Conservation (phyloP, 2,329 filamentous ascomycete species). For the Apiospora pterosperma region DNA sequence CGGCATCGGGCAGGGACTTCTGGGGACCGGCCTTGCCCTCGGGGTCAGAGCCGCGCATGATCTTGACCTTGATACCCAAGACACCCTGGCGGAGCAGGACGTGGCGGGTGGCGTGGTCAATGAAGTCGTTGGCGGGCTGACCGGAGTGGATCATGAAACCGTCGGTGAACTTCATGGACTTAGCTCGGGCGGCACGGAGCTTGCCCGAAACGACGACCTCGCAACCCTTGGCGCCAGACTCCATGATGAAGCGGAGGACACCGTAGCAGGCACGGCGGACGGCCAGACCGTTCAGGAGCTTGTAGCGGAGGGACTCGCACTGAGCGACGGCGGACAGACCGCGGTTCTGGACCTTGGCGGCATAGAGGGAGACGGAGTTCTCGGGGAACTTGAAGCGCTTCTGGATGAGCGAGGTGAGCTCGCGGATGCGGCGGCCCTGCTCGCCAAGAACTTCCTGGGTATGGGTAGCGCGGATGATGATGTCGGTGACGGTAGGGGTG, state of each 20-base stretch:
- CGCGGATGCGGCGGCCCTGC: conserved; percentile 99
- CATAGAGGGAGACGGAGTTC: conserved; percentile 99
- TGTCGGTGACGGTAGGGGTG: conserved; percentile 99
- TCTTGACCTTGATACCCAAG: conserved; percentile 99
- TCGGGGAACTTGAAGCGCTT: conserved; percentile 99
- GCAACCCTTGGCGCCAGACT: conserved; percentile 98
- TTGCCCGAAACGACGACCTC: conserved; percentile 99
- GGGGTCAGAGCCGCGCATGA: conserved; percentile 99
- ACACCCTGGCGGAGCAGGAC: conserved; percentile 99
- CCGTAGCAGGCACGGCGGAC: conserved; percentile 99
- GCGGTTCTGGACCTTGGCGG: conserved; percentile 99
- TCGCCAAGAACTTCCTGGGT: conserved; percentile 99
- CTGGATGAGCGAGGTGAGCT: conserved; percentile 99
- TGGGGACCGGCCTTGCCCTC: conserved; percentile 98
- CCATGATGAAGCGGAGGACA: conserved; percentile 99
- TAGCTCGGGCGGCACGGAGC: conserved; percentile 97
- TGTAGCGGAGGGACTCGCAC: conserved; percentile 99
- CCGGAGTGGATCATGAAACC: conserved; percentile 99
- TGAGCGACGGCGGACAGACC: conserved; percentile 99
- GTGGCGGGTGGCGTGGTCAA: conserved; percentile 97
- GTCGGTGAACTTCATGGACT: conserved; percentile 99
- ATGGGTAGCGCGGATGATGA: conserved; percentile 99
- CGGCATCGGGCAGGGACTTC: conserved; percentile 96
- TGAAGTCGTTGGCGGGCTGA: conserved; percentile 99
- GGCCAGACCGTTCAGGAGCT: conserved; percentile 98